These are phyloP conservation scores for Linum usitatissimum DNA, from an alignment of 345 rosid genomes.

Conservation along the genomic window DNA sequence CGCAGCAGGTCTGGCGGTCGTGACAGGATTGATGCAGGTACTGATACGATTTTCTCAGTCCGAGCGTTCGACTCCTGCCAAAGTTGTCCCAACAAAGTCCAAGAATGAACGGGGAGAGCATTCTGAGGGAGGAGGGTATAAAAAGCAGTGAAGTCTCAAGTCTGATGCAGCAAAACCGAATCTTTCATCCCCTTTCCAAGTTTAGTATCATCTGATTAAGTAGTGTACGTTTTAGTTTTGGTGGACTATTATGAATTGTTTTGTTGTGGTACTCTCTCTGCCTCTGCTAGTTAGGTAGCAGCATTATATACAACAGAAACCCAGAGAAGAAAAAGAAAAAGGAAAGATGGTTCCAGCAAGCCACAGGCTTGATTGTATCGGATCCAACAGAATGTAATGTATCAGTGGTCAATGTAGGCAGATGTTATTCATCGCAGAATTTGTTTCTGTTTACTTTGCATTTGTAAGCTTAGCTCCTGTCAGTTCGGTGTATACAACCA, in stretches of 20 bases:
- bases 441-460: too few species aligned
- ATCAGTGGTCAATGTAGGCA: too few species aligned
- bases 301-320: neutral
- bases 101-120: neutral
- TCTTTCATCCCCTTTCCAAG: neutral
- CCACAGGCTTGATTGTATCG: too few species aligned
- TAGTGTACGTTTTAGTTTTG: neutral
- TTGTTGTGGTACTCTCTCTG: neutral
- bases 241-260: neutral
- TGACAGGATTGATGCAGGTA: conserved; percentile 20
- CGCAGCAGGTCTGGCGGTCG: conserved; percentile 6
- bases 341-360: neutral
- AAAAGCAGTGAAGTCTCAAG: conserved; percentile 23
- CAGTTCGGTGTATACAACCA: too few species aligned
- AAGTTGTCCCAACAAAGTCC: conserved; percentile 49
- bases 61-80: conserved; percentile 24
- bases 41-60: conserved; percentile 24
- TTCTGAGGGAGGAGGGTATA: conserved; percentile 15
- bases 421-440: too few species aligned
- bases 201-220: too few species aligned
- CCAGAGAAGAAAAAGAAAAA: neutral
- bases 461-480: too few species aligned
- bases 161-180: too few species aligned
- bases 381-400: too few species aligned
- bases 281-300: neutral